Percentiles rank a stretch among this genome's conserved stretches.
These are phyloP conservation scores for Candida pseudoviswanathii DNA, from an alignment of 1,139 yeast genomes.

Conservation along the genomic window DNA sequence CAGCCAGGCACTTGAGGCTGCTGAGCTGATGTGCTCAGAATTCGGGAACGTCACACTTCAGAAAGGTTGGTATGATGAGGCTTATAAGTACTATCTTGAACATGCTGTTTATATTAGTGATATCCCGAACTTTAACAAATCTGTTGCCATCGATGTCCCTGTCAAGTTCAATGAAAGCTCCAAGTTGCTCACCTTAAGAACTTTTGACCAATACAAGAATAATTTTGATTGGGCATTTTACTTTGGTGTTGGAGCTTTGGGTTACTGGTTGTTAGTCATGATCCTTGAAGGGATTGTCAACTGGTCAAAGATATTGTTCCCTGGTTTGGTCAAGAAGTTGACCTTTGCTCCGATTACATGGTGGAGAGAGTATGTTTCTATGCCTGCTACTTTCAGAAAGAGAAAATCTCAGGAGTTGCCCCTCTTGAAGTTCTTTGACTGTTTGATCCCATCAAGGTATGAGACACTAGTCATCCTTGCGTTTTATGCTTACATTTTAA, in stretches of 20 bases:
- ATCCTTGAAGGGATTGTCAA: slow-evolving; percentile 42
- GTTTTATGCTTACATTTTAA: slow-evolving; percentile 49
- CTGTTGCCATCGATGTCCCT: slow-evolving; percentile 24
- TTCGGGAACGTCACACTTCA: slow-evolving; percentile 16
- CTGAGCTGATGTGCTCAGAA: neutral
- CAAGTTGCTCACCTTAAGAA: slow-evolving; percentile 11
- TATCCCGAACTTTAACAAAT: slow-evolving; percentile 24
- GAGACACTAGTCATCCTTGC: slow-evolving; percentile 26
- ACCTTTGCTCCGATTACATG: slow-evolving; percentile 26
- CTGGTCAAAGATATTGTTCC: slow-evolving; percentile 37
- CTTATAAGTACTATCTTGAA: slow-evolving; percentile 20
- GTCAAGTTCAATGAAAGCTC: slow-evolving; percentile 19
- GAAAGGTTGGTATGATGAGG: slow-evolving; percentile 17
- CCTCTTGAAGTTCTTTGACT: slow-evolving; percentile 22
- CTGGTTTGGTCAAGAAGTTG: slow-evolving; percentile 22
- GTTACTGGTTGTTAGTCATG: slow-evolving; percentile 51
- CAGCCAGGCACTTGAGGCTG: neutral
- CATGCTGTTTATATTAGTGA: slow-evolving; percentile 22
- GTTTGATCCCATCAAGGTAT: slow-evolving; percentile 29
- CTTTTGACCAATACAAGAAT: slow-evolving; percentile 25
- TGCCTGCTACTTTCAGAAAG: slow-evolving; percentile 31
- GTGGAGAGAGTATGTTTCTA: slow-evolving; percentile 29
- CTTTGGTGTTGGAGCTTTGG: slow-evolving; percentile 50
- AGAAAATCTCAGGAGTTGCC: slow-evolving; percentile 25
- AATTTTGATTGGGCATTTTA: slow-evolving; percentile 42